Conservation (phyloP, 1,284 basidiomycete genomes). For the Tremellales sp. region DNA sequence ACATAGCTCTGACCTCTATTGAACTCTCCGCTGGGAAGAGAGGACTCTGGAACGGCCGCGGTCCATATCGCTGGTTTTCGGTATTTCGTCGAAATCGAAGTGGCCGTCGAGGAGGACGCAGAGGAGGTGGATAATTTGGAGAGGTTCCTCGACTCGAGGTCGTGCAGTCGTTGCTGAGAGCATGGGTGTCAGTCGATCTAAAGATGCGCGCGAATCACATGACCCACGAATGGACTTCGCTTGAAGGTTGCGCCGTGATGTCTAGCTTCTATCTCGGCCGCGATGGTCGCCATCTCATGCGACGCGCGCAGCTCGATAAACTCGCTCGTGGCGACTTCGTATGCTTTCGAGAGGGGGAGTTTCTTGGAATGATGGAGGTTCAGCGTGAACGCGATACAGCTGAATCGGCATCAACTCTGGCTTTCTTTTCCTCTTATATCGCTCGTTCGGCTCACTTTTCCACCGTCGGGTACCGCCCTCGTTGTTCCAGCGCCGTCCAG, state of each 20-base stretch:
- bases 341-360: slow-evolving; percentile 72
- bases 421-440: not conserved
- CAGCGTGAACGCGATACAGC: slow-evolving; percentile 73
- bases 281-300: slow-evolving; percentile 69
- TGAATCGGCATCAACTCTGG: slow-evolving; percentile 40
- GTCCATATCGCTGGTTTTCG: slow-evolving; percentile 32
- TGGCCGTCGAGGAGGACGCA: slow-evolving; percentile 1
- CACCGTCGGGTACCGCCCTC: slow-evolving; percentile 73
- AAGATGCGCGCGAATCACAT: not conserved
- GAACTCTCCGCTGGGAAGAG: slow-evolving; percentile 25
- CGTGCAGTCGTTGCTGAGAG: slow-evolving; percentile 11
- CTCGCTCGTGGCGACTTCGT: slow-evolving; percentile 71
- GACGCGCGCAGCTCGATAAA: slow-evolving; percentile 82
- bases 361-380: slow-evolving; percentile 68
- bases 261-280: slow-evolving; percentile 77
- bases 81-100: slow-evolving; percentile 18
- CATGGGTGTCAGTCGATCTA: not conserved
- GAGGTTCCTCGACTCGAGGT: not conserved
- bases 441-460: slow-evolving; percentile 70
- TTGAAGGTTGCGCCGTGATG: slow-evolving; percentile 59
- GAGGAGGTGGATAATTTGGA: not conserved
- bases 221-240: slow-evolving; percentile 42
- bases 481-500: slow-evolving; percentile 75
- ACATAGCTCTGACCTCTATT: slow-evolving; percentile 36
- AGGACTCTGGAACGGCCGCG: slow-evolving; percentile 15